Evolutionary conservation across 495 filamentous ascomycete genomes (phyloP).

Genomic region (Aspergillus ellipticus): DNA sequence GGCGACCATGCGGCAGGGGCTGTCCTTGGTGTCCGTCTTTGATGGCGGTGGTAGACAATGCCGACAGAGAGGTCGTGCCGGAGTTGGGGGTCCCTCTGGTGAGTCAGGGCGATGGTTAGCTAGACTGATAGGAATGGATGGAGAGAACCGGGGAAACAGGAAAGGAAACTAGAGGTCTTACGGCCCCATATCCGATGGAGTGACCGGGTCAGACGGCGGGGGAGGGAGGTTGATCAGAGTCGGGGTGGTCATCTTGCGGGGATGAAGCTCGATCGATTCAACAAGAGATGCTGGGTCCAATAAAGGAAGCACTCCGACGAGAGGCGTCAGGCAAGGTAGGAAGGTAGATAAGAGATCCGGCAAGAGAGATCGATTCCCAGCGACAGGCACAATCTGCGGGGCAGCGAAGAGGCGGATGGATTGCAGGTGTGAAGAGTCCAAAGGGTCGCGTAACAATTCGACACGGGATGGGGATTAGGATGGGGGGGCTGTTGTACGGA

Average conservation of each 20-base stretch:
- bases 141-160: background rate
- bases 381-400: background rate
- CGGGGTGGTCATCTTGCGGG: slow-evolving; percentile 37
- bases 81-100: slow-evolving; percentile 89
- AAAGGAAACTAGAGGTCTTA: slow-evolving; percentile 45
- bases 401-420: background rate
- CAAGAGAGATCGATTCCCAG: background rate
- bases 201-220: slow-evolving; percentile 76
- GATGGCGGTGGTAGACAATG: slow-evolving; percentile 85
- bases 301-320: background rate
- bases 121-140: background rate
- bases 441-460: background rate
- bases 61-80: slow-evolving; percentile 78
- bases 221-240: slow-evolving; percentile 85
- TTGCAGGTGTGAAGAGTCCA: background rate
- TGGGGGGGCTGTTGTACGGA: too few species aligned
- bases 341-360: background rate
- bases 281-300: background rate
- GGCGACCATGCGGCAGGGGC: slow-evolving; percentile 51
- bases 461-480: too few species aligned
- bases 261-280: background rate
- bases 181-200: slow-evolving; percentile 85
- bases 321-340: background rate
- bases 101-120: slow-evolving; percentile 11
- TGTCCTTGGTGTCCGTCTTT: slow-evolving; percentile 89